phyloP scores from a whole-genome alignment of 2,329 filamentous ascomycete genomes.

The Botrytis aclada region DNA sequence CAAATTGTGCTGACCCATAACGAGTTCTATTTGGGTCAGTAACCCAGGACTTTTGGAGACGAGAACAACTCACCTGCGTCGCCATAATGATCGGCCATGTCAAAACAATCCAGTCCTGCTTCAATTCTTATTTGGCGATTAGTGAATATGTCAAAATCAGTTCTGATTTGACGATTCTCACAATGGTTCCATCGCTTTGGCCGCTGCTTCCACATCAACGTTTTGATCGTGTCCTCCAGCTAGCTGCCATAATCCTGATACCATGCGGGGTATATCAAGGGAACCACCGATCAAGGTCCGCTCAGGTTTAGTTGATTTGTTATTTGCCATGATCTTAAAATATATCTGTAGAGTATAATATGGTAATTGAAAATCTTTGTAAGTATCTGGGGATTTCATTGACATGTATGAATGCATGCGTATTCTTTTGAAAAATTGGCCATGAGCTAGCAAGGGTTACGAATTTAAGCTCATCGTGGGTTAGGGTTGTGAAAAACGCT shows the following conservation, averaged over 20 bases:
- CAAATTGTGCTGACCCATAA: constrained; percentile 20
- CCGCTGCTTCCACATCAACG: constrained; percentile 21
- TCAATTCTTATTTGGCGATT: constrained; percentile 12
- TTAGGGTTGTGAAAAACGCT: too few species aligned
- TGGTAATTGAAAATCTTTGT: neutral
- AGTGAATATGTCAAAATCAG: neutral
- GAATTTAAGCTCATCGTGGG: too few species aligned
- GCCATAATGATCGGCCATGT: constrained; percentile 26
- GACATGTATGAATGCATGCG: neutral
- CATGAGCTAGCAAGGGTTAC: too few species aligned
- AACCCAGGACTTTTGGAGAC: neutral
- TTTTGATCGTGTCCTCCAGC: constrained; percentile 26
- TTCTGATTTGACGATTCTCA: neutral
- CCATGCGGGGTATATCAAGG: constrained; percentile 24
- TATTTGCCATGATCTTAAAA: neutral
- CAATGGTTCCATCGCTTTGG: constrained; percentile 23
- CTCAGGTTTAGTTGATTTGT: neutral
- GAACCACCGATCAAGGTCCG: constrained; percentile 11
- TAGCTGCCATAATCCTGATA: constrained; percentile 26
- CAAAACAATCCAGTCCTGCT: constrained; percentile 22
- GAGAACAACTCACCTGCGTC: constrained; percentile 13
- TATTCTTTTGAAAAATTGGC: too few species aligned
- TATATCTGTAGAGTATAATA: neutral
- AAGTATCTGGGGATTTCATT: neutral
- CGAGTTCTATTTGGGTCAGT: constrained; percentile 16